Conservation (phyloP, 306 rosid genomes). For the Vigna radiata region DNA sequence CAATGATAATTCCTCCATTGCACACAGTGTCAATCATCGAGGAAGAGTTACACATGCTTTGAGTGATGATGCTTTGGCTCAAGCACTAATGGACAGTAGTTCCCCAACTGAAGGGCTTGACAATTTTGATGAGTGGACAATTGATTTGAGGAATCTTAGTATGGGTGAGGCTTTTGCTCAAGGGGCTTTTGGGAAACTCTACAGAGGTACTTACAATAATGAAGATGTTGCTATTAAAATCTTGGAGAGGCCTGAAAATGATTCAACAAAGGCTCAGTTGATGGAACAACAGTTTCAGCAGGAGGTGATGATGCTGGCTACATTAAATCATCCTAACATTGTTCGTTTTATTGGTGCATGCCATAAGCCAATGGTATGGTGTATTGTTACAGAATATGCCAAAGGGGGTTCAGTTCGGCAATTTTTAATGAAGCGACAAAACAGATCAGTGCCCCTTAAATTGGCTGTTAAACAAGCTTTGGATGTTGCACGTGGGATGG, state of each 20-base stretch:
- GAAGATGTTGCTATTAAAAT: constrained; percentile 98
- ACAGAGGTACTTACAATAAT: constrained; percentile 88
- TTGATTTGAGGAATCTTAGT: constrained; percentile 81
- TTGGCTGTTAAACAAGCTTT: constrained; percentile 96
- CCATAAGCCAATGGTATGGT: constrained; percentile 98
- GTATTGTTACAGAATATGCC: constrained; percentile 97
- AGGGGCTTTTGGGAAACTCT: constrained; percentile 98
- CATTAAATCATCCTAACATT: constrained; percentile 88
- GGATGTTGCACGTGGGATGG: constrained; percentile 98
- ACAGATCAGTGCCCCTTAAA: constrained; percentile 91
- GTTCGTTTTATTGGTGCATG: constrained; percentile 97
- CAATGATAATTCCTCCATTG: constrained; percentile 81
- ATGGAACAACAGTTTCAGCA: constrained; percentile 99
- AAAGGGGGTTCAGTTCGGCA: constrained; percentile 97
- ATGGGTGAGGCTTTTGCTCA: constrained; percentile 99
- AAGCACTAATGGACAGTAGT: constrained; percentile 81
- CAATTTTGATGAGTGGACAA: constrained; percentile 88
- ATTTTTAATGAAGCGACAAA: constrained; percentile 80
- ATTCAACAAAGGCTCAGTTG: constrained; percentile 78
- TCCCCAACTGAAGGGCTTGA: constrained; percentile 86
- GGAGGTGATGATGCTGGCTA: constrained; percentile 97
- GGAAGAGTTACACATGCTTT: constrained; percentile 93
- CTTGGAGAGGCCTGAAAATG: constrained; percentile 97
- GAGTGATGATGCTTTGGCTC: constrained; percentile 96
- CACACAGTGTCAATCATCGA: constrained; percentile 77